phyloP scores from a whole-genome alignment of 257 asterid species.

The Nicotiana tomentosiformis region DNA sequence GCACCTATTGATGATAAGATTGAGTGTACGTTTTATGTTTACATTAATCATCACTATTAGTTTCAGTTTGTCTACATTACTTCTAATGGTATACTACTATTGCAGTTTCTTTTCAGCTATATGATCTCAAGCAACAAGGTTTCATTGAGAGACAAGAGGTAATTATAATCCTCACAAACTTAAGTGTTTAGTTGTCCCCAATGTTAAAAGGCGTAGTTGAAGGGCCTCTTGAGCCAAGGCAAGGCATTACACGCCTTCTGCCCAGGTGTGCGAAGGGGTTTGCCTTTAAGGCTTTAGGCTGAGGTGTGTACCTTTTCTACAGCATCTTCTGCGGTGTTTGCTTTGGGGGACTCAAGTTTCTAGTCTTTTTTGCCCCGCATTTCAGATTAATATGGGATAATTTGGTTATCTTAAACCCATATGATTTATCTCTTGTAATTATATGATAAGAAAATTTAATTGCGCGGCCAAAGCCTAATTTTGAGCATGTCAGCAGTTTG shows the following conservation, averaged over 20 bases:
- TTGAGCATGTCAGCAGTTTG: not conserved
- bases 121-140: constrained; percentile 99
- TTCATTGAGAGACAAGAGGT: constrained; percentile 99
- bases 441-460: not conserved
- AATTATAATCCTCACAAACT: not conserved
- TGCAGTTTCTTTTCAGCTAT: constrained; percentile 96
- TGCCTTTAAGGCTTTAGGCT: not conserved
- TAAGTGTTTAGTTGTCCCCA: not conserved
- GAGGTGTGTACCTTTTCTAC: not conserved
- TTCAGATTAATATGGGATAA: not conserved
- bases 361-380: not conserved
- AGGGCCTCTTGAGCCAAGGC: not conserved
- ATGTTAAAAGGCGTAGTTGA: not conserved
- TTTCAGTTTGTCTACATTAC: not conserved
- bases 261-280: not conserved
- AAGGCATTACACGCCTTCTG: not conserved
- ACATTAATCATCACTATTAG: not conserved
- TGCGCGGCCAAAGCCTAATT: not conserved
- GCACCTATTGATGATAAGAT: constrained; percentile 97
- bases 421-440: not conserved
- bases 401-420: not conserved
- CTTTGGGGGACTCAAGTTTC: not conserved
- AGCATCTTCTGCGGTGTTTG: not conserved
- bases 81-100: constrained; percentile 5
- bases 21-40: constrained; percentile 48